Percentiles rank a stretch among this genome's conserved stretches.
These are phyloP conservation scores for Kalanchoe fedtschenkoi DNA, from an alignment of 164 flowering plant species.

Conservation along the genomic window DNA sequence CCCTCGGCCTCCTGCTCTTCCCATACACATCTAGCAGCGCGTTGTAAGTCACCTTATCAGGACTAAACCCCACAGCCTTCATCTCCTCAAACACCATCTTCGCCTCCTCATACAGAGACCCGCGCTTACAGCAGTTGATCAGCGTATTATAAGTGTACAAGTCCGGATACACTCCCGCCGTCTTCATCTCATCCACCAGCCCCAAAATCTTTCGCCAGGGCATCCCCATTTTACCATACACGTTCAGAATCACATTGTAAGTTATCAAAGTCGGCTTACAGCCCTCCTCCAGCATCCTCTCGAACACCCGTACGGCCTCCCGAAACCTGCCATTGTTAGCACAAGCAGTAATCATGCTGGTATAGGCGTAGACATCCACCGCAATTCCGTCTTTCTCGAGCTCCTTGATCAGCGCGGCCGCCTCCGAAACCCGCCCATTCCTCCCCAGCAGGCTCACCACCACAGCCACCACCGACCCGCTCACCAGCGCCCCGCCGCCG, in stretches of 20 bases:
- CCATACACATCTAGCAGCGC: slow-evolving; percentile 87
- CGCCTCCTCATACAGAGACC: slow-evolving; percentile 78
- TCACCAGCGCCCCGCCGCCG: slow-evolving; percentile 22
- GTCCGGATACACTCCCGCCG: slow-evolving; percentile 56
- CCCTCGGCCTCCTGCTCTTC: slow-evolving; percentile 63
- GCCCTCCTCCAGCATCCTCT: slow-evolving; percentile 75
- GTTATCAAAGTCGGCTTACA: slow-evolving; percentile 75
- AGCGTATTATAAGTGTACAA: slow-evolving; percentile 83
- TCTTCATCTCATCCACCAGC: slow-evolving; percentile 64
- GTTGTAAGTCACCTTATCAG: slow-evolving; percentile 91
- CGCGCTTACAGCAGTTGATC: slow-evolving; percentile 72
- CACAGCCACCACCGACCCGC: slow-evolving; percentile 46
- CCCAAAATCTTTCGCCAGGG: slow-evolving; percentile 59
- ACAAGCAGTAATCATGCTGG: slow-evolving; percentile 61
- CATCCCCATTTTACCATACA: slow-evolving; percentile 91
- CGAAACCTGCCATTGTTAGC: slow-evolving; percentile 61
- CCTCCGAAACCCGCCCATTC: slow-evolving; percentile 42
- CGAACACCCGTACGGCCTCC: slow-evolving; percentile 57
- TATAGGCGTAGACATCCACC: slow-evolving; percentile 74
- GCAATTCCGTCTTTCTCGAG: slow-evolving; percentile 44
- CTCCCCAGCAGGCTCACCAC: slow-evolving; percentile 50
- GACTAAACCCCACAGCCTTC: slow-evolving; percentile 54
- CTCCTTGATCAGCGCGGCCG: slow-evolving; percentile 37
- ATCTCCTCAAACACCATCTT: slow-evolving; percentile 60
- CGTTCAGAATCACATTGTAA: slow-evolving; percentile 76